Percentiles rank a stretch among this genome's conserved stretches.
These are phyloP conservation scores for Podaxis mareebaensis DNA, from an alignment of 768 basidiomycete species.

Conservation along the genomic window DNA sequence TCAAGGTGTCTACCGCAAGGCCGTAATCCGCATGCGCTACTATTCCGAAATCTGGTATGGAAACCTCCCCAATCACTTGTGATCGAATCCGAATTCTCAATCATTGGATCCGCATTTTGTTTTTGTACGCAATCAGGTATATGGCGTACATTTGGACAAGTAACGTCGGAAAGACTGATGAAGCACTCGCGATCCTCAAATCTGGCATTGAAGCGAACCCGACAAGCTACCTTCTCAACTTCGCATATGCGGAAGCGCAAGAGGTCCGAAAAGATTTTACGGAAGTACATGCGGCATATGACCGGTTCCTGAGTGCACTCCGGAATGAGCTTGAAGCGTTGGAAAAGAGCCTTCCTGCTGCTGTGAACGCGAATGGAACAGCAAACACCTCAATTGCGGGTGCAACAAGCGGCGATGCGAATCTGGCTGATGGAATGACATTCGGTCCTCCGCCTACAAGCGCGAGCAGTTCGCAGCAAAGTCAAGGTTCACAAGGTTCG, in stretches of 20 bases:
- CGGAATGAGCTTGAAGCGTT: slow-evolving; percentile 61
- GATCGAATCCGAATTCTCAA: slow-evolving; percentile 4
- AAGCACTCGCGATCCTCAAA: slow-evolving; percentile 78
- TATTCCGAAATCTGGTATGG: slow-evolving; percentile 92
- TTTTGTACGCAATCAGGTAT: slow-evolving; percentile 56
- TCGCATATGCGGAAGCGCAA: slow-evolving; percentile 81
- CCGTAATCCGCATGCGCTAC: slow-evolving; percentile 89
- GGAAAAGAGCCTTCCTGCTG: slow-evolving; percentile 43
- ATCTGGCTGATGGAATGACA: neutral
- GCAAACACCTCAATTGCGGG: slow-evolving; percentile 35
- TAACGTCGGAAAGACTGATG: slow-evolving; percentile 74
- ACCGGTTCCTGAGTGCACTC: slow-evolving; percentile 69
- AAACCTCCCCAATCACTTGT: neutral
- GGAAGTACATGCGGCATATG: slow-evolving; percentile 73
- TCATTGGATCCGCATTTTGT: neutral
- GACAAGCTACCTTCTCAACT: slow-evolving; percentile 83
- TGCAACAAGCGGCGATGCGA: slow-evolving; percentile 26
- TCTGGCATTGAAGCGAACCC: slow-evolving; percentile 89
- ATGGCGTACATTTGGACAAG: slow-evolving; percentile 88
- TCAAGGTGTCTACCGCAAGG: slow-evolving; percentile 84
- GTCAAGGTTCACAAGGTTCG: neutral
- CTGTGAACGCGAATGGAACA: slow-evolving; percentile 10
- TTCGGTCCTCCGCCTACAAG: neutral
- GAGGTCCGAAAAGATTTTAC: slow-evolving; percentile 55
- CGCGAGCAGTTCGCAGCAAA: slow-evolving; percentile 10